Conservation (phyloP, 805 yeast genomes). For the Ogataea degrootiae region DNA sequence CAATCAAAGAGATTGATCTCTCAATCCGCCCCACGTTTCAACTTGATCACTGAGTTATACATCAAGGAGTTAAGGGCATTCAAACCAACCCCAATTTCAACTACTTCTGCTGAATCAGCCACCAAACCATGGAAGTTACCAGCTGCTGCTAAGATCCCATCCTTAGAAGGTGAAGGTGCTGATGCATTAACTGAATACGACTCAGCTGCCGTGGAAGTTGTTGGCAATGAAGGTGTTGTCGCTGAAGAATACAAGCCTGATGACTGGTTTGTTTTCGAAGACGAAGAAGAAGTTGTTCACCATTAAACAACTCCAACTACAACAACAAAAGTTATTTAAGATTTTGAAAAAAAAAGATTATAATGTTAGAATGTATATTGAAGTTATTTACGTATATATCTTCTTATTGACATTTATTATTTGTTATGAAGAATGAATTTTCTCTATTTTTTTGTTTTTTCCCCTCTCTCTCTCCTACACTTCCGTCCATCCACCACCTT, state of each 20-base stretch:
- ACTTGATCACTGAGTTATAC: slow-evolving; percentile 81
- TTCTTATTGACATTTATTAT: too few relatives aligned
- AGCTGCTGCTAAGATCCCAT: slow-evolving; percentile 69
- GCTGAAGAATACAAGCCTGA: slow-evolving; percentile 46
- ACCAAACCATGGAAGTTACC: slow-evolving; percentile 85
- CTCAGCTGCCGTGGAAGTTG: slow-evolving; percentile 69
- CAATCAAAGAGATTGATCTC: slow-evolving; percentile 25
- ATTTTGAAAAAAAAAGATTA: background rate
- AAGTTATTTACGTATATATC: too few relatives aligned
- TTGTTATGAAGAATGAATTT: too few relatives aligned
- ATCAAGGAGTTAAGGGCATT: slow-evolving; percentile 81
- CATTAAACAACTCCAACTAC: slow-evolving; percentile 31
- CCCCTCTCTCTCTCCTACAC: too few relatives aligned
- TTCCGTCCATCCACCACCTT: too few relatives aligned
- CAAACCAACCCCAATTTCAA: slow-evolving; percentile 75
- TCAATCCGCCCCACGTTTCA: slow-evolving; percentile 24
- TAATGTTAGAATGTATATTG: too few relatives aligned
- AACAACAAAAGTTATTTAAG: background rate
- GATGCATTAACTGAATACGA: slow-evolving; percentile 66
- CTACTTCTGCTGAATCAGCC: slow-evolving; percentile 70
- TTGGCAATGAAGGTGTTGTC: slow-evolving; percentile 40
- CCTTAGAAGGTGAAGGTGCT: slow-evolving; percentile 63
- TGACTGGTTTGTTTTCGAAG: slow-evolving; percentile 81
- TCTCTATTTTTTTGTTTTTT: too few relatives aligned
- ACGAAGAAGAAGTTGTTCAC: slow-evolving; percentile 48